Percentiles rank a stretch among this genome's conserved stretches.
phyloP scores from a whole-genome alignment of 2,329 filamentous ascomycete genomes.

The Trichoderma afroharzianum region DNA sequence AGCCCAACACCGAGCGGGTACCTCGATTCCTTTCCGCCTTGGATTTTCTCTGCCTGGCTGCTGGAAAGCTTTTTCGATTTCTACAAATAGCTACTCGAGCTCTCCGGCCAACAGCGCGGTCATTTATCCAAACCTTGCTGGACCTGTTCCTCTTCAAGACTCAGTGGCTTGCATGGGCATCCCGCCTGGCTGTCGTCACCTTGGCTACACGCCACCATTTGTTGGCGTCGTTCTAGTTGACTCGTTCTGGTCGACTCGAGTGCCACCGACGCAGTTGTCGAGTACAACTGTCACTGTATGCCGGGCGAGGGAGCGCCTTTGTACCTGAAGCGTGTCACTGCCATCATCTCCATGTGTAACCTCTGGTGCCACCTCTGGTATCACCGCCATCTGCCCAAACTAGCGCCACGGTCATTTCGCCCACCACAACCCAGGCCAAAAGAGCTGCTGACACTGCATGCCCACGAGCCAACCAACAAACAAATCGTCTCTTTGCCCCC shows the following conservation, averaged over 20 bases:
- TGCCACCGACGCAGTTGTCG: neutral
- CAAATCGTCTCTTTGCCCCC: neutral
- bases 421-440: neutral
- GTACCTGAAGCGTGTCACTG: neutral
- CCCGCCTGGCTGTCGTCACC: neutral
- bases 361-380: neutral
- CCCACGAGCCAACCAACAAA: neutral
- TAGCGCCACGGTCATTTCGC: neutral
- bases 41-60: neutral
- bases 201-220: neutral
- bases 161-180: neutral
- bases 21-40: neutral
- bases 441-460: constrained; percentile 5
- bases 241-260: neutral
- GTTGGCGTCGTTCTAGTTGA: neutral
- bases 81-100: neutral
- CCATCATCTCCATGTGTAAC: neutral
- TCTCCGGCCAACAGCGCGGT: neutral
- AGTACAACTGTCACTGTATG: neutral
- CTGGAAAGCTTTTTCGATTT: neutral
- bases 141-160: neutral
- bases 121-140: neutral
- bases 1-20: neutral
- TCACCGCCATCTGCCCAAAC: neutral
- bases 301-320: neutral